Conservation (phyloP, 2,329 filamentous ascomycete species). For the Podosphaera xanthii region DNA sequence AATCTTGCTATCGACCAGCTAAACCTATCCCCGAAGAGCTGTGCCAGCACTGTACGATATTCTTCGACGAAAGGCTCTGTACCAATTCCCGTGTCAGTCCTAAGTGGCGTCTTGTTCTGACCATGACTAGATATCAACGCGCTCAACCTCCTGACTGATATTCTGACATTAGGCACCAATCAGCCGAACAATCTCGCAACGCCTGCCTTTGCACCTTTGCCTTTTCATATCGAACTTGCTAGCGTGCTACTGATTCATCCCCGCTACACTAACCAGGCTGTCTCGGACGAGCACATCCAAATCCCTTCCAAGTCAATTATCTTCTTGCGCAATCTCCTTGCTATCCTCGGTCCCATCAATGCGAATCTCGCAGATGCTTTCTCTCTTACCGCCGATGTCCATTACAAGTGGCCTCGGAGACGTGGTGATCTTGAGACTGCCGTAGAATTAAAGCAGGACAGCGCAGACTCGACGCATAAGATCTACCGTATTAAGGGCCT, state of each 20-base stretch:
- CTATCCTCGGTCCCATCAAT: constrained; percentile 43
- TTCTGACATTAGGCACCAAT: constrained; percentile 30
- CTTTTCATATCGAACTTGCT: constrained; percentile 54
- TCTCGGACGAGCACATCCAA: constrained; percentile 33
- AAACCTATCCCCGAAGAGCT: constrained; percentile 37
- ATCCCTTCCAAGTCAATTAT: constrained; percentile 43
- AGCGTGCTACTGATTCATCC: constrained; percentile 69
- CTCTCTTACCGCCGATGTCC: constrained; percentile 25
- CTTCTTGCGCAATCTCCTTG: constrained; percentile 46
- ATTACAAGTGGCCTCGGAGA: constrained; percentile 10
- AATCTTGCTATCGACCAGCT: constrained; percentile 26
- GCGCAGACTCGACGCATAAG: constrained; percentile 20
- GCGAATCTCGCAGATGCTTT: constrained; percentile 52
- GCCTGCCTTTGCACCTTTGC: constrained; percentile 40
- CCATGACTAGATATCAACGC: constrained; percentile 26
- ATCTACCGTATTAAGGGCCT: constrained; percentile 25
- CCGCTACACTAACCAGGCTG: constrained; percentile 48
- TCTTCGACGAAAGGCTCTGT: constrained; percentile 56
- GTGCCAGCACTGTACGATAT: constrained; percentile 42
- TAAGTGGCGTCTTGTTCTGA: background rate
- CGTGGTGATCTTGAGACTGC: constrained; percentile 4
- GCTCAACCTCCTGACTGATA: constrained; percentile 38
- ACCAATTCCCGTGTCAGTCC: constrained; percentile 12
- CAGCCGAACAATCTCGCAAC: constrained; percentile 15
- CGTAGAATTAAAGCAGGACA: constrained; percentile 19